Evolutionary conservation across 768 basidiomycete genomes (phyloP), one percentile per base, ranked within the genome.

Genomic region (Suillus tomentosus): DNA sequence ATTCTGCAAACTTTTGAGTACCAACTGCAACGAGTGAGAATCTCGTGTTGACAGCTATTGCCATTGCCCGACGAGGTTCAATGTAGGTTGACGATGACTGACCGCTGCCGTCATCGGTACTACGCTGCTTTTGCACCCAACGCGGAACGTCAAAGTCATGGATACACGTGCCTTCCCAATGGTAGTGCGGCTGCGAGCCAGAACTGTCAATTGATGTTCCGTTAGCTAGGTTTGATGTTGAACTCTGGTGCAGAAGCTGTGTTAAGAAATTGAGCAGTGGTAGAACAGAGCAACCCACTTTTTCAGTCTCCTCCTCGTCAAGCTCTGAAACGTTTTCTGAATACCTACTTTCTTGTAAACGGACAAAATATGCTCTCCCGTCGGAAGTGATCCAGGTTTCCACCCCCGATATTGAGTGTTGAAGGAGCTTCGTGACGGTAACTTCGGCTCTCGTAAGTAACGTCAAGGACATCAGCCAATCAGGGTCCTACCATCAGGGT

Each of bases 311-410:
- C 4, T 80, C 87, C 2, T 83, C 88, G 14, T 85, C 87, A 7
- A 60, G 55, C 3, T 61, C 51, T 34, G 31, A 37, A 13, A 57
- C 56, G 7, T 42, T 60, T n/a, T 67, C 65, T 7, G 36, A 47
- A n/a, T 37, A 62, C 14, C 64, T 55, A 60, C 70, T 77, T 65
- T 87, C 86, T 57, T 79, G 79, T 27, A 93, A 77, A 63, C 85
- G 85, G 8, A 92, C 91, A 66, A 93, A 84, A 71, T 95, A 95
- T 11, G 84, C 91, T 70, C 92, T 79, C 45, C 93, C 93, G 66
- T 95, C 93, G 7, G 91, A 92, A 2, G 92, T 92, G 55, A 92
- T 84, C 93, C 93, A 95, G 0, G 86, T 86, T 75, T 94, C 93
- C 14, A 87, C 84, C 27, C 85, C 85, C 27, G 85, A 84, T 4